Evolutionary conservation across 2,329 filamentous ascomycete genomes (phyloP).

Genomic region (Arthroderma uncinatum): DNA sequence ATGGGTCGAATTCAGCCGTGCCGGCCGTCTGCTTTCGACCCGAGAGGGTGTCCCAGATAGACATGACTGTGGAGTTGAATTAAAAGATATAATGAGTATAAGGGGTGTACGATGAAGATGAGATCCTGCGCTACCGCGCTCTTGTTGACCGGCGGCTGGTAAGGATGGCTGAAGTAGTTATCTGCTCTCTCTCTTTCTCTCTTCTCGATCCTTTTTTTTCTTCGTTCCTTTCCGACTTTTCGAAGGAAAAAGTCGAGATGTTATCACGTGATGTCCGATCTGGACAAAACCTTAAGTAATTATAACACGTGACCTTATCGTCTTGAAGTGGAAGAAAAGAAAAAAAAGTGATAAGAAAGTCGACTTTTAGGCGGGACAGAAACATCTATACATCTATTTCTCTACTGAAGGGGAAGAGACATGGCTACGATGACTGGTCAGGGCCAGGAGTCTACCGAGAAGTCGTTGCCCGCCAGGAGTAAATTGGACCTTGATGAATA

Average conservation of each 20-base stretch:
- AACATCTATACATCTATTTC: not conserved
- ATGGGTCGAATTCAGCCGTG: constrained; percentile 56
- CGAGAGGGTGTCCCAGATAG: constrained; percentile 51
- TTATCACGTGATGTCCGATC: not conserved
- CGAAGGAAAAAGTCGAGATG: not conserved
- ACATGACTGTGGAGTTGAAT: constrained; percentile 33
- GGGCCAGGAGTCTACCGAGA: not conserved
- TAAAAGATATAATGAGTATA: not conserved
- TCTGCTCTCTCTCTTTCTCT: not conserved
- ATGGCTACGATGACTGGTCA: not conserved
- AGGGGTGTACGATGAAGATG: constrained; percentile 9
- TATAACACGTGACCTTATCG: not conserved
- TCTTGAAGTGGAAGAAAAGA: too few species aligned
- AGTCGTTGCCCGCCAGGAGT: not conserved
- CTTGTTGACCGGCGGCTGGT: constrained; percentile 8
- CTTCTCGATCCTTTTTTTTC: not conserved
- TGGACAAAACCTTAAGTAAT: not conserved
- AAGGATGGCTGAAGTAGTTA: constrained; percentile 17
- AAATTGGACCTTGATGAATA: not conserved
- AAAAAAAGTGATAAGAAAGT: not conserved
- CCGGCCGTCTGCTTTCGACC: constrained; percentile 48
- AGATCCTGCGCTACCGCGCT: constrained; percentile 6
- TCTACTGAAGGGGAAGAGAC: not conserved
- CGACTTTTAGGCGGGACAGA: not conserved
- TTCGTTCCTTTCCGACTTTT: not conserved